These are phyloP conservation scores for Botrytis sinoallii DNA, from an alignment of 2,329 filamentous ascomycete genomes.

Conservation along the genomic window DNA sequence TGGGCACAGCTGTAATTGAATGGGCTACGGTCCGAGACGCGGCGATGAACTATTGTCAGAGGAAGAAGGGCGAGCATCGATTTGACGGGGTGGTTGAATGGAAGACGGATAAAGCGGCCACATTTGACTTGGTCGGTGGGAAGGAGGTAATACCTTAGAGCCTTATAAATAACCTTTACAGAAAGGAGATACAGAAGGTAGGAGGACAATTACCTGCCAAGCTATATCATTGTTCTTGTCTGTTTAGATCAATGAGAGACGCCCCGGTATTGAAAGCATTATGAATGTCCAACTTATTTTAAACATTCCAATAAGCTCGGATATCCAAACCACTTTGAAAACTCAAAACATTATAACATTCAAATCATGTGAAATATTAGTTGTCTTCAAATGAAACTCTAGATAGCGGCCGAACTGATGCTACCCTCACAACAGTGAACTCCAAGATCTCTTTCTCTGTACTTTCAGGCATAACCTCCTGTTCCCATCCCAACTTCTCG, in stretches of 20 bases:
- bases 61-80: conserved; percentile 35
- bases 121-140: conserved; percentile 19
- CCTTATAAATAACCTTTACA: background rate
- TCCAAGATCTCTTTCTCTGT: background rate
- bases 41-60: conserved; percentile 39
- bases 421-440: background rate
- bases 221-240: background rate
- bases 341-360: background rate
- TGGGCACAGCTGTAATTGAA: conserved; percentile 41
- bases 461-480: background rate
- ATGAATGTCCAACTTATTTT: background rate
- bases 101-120: conserved; percentile 20
- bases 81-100: conserved; percentile 23
- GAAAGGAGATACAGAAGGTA: too few species aligned
- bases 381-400: background rate
- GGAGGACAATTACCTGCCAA: background rate
- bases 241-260: background rate
- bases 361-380: background rate
- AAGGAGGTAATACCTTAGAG: conserved; percentile 18
- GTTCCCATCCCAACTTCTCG: background rate
- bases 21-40: conserved; percentile 41
- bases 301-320: too few species aligned
- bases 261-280: background rate
- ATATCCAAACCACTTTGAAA: too few species aligned
- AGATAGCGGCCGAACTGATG: background rate